These are phyloP conservation scores for Schwanniomyces pseudopolymorphus DNA, from an alignment of 805 yeast genomes.

Conservation along the genomic window DNA sequence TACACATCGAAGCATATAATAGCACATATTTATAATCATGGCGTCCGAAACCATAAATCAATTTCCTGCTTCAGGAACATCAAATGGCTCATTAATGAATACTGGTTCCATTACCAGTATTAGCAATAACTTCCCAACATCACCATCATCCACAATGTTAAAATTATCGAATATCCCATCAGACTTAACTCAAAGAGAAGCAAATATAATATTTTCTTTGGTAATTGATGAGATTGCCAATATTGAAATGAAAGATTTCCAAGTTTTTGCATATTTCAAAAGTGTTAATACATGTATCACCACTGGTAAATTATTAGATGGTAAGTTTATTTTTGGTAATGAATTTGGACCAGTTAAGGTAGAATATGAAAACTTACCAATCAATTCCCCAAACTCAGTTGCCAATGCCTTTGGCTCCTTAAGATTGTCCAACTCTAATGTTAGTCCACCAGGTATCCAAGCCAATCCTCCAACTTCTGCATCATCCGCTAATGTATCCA, in stretches of 20 bases:
- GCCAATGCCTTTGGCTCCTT: slow-evolving; percentile 23
- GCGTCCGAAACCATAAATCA: slow-evolving; percentile 4
- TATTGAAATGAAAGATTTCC: slow-evolving; percentile 44
- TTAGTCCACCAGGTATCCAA: slow-evolving; percentile 32
- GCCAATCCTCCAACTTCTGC: slow-evolving; percentile 6
- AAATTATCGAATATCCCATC: slow-evolving; percentile 56
- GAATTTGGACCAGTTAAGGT: slow-evolving; percentile 36
- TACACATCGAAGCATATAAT: slow-evolving; percentile 1
- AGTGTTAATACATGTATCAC: slow-evolving; percentile 39
- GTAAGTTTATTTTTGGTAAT: slow-evolving; percentile 38
- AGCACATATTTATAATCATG: background rate
- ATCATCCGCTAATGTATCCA: slow-evolving; percentile 6
- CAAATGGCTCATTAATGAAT: slow-evolving; percentile 7
- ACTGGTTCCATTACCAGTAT: slow-evolving; percentile 1
- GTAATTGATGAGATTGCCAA: slow-evolving; percentile 59
- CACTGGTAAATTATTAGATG: slow-evolving; percentile 39
- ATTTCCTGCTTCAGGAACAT: slow-evolving; percentile 4
- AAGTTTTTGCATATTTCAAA: slow-evolving; percentile 35
- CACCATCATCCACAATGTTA: slow-evolving; percentile 13
- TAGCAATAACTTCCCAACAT: slow-evolving; percentile 4
- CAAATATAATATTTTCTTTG: slow-evolving; percentile 63
- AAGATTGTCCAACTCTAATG: slow-evolving; percentile 25
- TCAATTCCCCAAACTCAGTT: slow-evolving; percentile 13
- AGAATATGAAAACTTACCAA: slow-evolving; percentile 26
- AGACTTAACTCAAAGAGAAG: slow-evolving; percentile 66